phyloP scores from a whole-genome alignment of 495 filamentous ascomycete species.

The Apiosordaria backusii region DNA sequence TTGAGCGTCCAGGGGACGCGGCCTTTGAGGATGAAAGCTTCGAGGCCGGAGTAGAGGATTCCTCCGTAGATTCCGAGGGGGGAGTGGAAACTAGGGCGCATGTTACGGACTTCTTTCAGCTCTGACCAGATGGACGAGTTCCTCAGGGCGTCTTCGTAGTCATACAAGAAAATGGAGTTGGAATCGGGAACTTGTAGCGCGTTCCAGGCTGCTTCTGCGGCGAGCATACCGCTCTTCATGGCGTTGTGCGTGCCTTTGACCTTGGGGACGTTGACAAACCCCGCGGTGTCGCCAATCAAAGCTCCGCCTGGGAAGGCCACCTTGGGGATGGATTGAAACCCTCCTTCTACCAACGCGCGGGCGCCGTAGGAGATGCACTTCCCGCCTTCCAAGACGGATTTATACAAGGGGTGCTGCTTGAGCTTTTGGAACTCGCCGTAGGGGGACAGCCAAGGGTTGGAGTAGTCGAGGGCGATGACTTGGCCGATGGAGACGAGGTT shows the following conservation, averaged over 20 bases:
- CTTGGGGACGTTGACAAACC: constrained; percentile 97
- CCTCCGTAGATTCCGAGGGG: constrained; percentile 84
- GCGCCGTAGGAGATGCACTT: constrained; percentile 98
- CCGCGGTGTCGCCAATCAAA: constrained; percentile 92
- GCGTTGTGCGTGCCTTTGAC: constrained; percentile 98
- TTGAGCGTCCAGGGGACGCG: constrained; percentile 88
- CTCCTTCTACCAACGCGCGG: constrained; percentile 88
- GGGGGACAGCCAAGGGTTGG: constrained; percentile 93
- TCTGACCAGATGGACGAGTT: constrained; percentile 89
- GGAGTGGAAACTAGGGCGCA: constrained; percentile 88
- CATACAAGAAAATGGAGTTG: constrained; percentile 83
- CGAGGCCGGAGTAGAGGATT: constrained; percentile 87
- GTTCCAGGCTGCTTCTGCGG: constrained; percentile 80
- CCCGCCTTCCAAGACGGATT: constrained; percentile 77
- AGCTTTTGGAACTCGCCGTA: constrained; percentile 98
- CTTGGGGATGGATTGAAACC: constrained; percentile 96
- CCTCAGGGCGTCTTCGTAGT: constrained; percentile 90
- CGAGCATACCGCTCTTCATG: constrained; percentile 96
- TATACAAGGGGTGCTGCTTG: constrained; percentile 93
- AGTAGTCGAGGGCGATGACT: constrained; percentile 92
- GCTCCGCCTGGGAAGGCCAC: constrained; percentile 94
- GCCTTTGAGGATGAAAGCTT: constrained; percentile 84
- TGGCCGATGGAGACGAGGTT: constrained; percentile 93
- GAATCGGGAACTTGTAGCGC: constrained; percentile 57
- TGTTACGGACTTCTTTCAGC: constrained; percentile 92